Base-by-base conservation (phyloP, 768 basidiomycete species). In the Russula foetens region DNA sequence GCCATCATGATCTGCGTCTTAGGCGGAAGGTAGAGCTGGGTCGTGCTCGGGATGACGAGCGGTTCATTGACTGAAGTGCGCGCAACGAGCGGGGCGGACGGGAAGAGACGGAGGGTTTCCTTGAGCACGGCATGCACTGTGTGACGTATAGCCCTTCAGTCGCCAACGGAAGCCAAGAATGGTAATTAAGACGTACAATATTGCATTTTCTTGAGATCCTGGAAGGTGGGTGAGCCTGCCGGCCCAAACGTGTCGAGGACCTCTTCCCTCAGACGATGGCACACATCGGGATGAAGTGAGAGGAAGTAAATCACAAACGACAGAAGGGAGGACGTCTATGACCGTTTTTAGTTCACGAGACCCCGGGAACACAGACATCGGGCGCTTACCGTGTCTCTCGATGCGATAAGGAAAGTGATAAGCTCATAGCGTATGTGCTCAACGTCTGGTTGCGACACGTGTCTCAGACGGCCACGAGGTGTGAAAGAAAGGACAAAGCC, bases 221-320 rank as follows among this genome's bases (percentile, higher is more conserved):
- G 71, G 57, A 69, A 72, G 14, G 68, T 71, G 0, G 75, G 75
- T 23, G 66, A 53, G 12, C 67, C 68, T 0, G 56, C 58, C 1
- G 63, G 66, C 0, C 72, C 72, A 12, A 74, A 69, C 39, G 63
- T 67, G 7, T 66, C 63, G 14, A 76, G 28, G 26, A 76, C 67
- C 51, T 76, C 75, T 24, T 66, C 67, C 11, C 74, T 67, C 7
- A 76, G 66, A 11, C 69, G 68, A 50, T 56, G 44, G 55, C 71
- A 63, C 19, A 73, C 67, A 1, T 67, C 65, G 1, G 73, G 74
- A 55, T 75, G 62, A 52, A 69, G 58, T 15, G 70, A 66, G 31
- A 76, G 67, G 29, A 71, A 62, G 62, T 76, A 76, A 4, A 74
- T 61, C 6, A 67, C 66, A 39, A 70, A 72, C 0, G 74, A 73